Conservation (phyloP, 805 yeast species). For the Saccharomycopsis fibuligera region DNA sequence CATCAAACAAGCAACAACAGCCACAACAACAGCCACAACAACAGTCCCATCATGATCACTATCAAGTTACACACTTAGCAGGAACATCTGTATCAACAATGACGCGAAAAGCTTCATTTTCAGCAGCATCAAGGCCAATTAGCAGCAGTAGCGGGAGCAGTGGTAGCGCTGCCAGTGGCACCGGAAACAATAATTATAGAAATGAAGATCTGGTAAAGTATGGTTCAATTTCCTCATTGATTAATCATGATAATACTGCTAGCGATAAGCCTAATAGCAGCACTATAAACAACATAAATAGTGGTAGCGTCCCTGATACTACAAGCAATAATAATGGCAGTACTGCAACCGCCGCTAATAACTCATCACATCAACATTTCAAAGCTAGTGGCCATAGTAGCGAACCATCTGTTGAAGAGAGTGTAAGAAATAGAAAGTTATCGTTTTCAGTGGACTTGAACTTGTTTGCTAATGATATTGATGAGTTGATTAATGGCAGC, state of each 20-base stretch:
- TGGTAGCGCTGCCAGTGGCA: too few species aligned
- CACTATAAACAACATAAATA: too few species aligned
- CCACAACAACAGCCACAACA: not conserved
- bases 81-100: too few species aligned
- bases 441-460: slow-evolving; percentile 6
- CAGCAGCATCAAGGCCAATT: too few species aligned
- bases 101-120: too few species aligned
- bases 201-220: not conserved
- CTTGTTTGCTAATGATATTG: slow-evolving; percentile 9
- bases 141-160: too few species aligned
- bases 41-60: not conserved
- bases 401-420: not conserved
- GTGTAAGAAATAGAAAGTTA: not conserved
- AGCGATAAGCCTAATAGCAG: too few species aligned
- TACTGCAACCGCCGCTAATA: not conserved
- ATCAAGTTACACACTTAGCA: too few species aligned
- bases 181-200: too few species aligned
- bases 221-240: slow-evolving; percentile 3
- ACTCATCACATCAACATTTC: not conserved
- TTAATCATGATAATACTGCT: slow-evolving; percentile 6
- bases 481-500: slow-evolving; percentile 1
- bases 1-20: too few species aligned
- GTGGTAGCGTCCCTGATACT: too few species aligned
- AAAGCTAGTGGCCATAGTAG: not conserved
- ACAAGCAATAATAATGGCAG: too few species aligned